phyloP scores from a whole-genome alignment of 164 flowering plant species.

The Nymphaea thermarum region DNA sequence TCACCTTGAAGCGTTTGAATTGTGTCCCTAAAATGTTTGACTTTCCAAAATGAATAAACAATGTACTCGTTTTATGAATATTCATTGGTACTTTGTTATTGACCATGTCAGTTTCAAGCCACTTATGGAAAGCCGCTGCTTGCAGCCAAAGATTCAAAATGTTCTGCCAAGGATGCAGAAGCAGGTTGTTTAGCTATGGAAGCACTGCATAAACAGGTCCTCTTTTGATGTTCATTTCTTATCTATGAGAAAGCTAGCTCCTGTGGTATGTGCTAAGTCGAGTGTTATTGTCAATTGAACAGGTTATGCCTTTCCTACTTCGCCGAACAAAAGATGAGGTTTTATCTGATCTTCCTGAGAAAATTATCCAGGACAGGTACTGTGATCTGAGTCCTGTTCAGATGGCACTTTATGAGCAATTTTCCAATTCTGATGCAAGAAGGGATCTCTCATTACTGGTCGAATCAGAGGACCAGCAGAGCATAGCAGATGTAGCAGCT shows the following conservation, averaged over 20 bases:
- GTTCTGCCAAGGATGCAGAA: constrained; percentile 98
- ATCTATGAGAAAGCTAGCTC: background rate
- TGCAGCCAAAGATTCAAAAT: constrained; percentile 87
- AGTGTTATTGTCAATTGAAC: constrained; percentile 4
- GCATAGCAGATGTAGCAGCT: constrained; percentile 23
- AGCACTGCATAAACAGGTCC: constrained; percentile 97
- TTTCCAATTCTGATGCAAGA: constrained; percentile 79
- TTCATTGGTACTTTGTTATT: background rate
- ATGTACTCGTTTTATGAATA: too few relatives aligned
- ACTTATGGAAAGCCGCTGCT: constrained; percentile 85
- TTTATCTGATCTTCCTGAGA: constrained; percentile 91
- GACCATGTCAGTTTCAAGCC: constrained; percentile 70
- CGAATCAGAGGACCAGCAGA: constrained; percentile 31
- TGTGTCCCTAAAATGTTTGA: too few relatives aligned
- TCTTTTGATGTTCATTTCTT: background rate
- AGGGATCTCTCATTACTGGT: constrained; percentile 72
- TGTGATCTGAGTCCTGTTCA: constrained; percentile 94
- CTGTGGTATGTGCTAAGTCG: background rate
- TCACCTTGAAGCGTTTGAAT: too few relatives aligned
- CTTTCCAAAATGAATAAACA: too few relatives aligned
- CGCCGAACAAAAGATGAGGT: constrained; percentile 98
- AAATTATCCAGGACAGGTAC: constrained; percentile 95
- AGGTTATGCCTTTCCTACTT: constrained; percentile 99
- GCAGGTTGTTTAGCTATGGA: constrained; percentile 98
- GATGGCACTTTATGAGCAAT: constrained; percentile 80